Evolutionary conservation across 2,329 filamentous ascomycete genomes (phyloP), one percentile per base, ranked within the genome.

Genomic region (Fusarium solani-melongenae): DNA sequence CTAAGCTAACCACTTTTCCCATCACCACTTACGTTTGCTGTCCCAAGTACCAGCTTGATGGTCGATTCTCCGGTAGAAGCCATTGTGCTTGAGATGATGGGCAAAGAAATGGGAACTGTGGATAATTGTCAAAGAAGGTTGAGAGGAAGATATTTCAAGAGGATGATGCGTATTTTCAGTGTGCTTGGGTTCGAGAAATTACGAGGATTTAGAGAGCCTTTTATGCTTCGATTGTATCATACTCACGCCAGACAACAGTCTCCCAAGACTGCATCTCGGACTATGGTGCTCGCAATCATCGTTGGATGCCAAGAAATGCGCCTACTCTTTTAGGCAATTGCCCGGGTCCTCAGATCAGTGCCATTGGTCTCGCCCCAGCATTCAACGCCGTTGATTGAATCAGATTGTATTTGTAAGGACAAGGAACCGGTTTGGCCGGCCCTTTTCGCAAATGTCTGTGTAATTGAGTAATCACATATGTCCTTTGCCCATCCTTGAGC

Each of bases 41-140:
- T 53, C 27, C 75, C 75, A 17, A 77, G 65, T 5, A 77, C 41
- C 2, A 77, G 9, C 20, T 73, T 77, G 17, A 77, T n/a, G 12
- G 61, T 11, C 2, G 68, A 36, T 17, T 69, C 65, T 27, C 31
- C 8, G 4, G 53, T 44, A 24, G 27, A 5, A 24, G 63, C 12
- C 67, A 74, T 76, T 10, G 9, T 9, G 9, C 6, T 59, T 10
- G 5, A 3, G n/a, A n/a, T 17, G 14, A 8, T 20, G 10, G 10
- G 10, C 10, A 34, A 20, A 39, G 15, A 29, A n/a, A 20, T 4
- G 5, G 6, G 33, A 29, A 24, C 20, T 9, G 20, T 8, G 5
- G 22, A n/a, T 11, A 11, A 39, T 17, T 22, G 5, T 5, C 5
- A 51, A 24, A 38, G 20, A 27, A 24, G 6, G 24, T 17, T 38